These are phyloP conservation scores for Talaromyces atroroseus DNA, from an alignment of 2,329 filamentous ascomycete species.

Conservation along the genomic window DNA sequence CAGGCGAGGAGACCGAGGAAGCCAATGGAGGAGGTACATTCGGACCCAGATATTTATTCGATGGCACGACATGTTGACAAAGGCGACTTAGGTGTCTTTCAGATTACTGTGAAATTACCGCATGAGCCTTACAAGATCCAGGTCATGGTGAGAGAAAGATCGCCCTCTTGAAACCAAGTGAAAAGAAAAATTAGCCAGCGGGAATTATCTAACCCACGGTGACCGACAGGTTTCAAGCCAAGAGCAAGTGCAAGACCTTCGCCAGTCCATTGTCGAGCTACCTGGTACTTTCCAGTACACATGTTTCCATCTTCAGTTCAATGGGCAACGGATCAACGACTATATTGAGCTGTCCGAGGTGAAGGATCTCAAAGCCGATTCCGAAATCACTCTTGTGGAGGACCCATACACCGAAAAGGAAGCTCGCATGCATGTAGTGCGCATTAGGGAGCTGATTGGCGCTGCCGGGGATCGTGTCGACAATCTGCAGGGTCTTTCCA, in stretches of 20 bases:
- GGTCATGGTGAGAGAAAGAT: constrained; percentile 62
- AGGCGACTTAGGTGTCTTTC: constrained; percentile 52
- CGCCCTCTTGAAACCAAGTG: background rate
- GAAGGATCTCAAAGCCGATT: constrained; percentile 67
- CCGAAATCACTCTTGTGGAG: constrained; percentile 76
- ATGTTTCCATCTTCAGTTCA: constrained; percentile 95
- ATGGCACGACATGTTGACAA: background rate
- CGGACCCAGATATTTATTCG: background rate
- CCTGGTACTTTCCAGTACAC: constrained; percentile 94
- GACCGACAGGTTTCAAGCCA: constrained; percentile 70
- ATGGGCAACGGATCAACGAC: constrained; percentile 86
- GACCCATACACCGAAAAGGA: constrained; percentile 99
- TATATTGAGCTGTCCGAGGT: constrained; percentile 90
- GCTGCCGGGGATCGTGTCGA: constrained; percentile 86
- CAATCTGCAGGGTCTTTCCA: constrained; percentile 74
- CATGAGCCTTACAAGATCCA: constrained; percentile 73
- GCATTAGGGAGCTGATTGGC: constrained; percentile 87
- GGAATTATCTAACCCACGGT: background rate
- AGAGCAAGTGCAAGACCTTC: constrained; percentile 95
- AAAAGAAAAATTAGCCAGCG: background rate
- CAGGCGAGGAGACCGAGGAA: constrained; percentile 30
- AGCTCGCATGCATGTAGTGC: constrained; percentile 86
- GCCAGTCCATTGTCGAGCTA: constrained; percentile 91
- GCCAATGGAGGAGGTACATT: constrained; percentile 33
- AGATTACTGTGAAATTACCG: constrained; percentile 75